Percentiles rank a stretch among this genome's conserved stretches.
These are phyloP conservation scores for Penicillium verhagenii DNA, from an alignment of 495 filamentous ascomycete genomes.

Conservation along the genomic window DNA sequence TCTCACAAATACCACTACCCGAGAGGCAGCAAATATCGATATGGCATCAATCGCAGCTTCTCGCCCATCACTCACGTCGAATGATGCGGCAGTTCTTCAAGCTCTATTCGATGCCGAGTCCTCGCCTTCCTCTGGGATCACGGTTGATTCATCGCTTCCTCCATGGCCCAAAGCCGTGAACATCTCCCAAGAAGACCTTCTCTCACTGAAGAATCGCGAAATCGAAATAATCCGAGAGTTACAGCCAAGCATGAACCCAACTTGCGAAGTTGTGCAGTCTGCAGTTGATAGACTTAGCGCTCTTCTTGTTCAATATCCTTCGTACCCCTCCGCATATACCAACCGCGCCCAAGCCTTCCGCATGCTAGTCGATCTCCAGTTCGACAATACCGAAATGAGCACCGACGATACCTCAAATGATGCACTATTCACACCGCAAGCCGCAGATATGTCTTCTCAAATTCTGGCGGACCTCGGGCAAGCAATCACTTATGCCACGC, in stretches of 20 bases:
- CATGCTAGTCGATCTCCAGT: conserved; percentile 37
- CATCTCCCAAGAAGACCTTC: conserved; percentile 23
- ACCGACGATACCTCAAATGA: conserved; percentile 8
- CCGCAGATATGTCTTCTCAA: conserved; percentile 26
- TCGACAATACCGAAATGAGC: neutral
- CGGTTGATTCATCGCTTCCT: conserved; percentile 58
- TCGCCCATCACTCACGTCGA: conserved; percentile 55
- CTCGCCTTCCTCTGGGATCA: conserved; percentile 52
- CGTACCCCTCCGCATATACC: conserved; percentile 71
- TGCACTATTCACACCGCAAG: conserved; percentile 18
- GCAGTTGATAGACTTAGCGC: conserved; percentile 45
- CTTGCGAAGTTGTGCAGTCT: conserved; percentile 20
- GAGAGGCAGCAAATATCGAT: neutral
- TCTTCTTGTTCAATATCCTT: conserved; percentile 57
- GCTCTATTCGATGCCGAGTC: conserved; percentile 80
- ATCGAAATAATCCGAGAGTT: conserved; percentile 31
- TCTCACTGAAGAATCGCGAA: conserved; percentile 27
- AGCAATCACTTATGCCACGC: conserved; percentile 68
- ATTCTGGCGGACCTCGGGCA: conserved; percentile 59
- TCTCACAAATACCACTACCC: neutral
- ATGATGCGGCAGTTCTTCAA: conserved; percentile 70
- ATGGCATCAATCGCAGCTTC: conserved; percentile 44
- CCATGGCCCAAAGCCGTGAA: conserved; percentile 50
- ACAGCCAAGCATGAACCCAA: conserved; percentile 16
- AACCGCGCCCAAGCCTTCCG: conserved; percentile 75